phyloP scores from a whole-genome alignment of 164 flowering plant genomes.

The Sextonia rubra region DNA sequence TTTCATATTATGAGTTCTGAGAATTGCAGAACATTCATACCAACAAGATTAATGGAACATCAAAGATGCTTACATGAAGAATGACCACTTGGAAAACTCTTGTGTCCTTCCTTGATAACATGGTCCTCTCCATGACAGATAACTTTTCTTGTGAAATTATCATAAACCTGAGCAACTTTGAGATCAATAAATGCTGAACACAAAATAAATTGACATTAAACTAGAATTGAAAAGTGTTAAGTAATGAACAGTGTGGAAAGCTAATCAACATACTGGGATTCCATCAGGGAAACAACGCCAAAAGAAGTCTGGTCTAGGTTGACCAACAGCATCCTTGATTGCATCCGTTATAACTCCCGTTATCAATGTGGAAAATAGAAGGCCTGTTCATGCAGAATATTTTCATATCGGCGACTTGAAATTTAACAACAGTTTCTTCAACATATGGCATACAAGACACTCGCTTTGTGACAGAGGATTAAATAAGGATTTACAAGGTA shows the following conservation, averaged over 20 bases:
- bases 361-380: constrained; percentile 48
- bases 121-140: constrained; percentile 53
- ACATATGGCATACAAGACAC: not conserved
- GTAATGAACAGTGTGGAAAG: not conserved
- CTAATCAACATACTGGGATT: constrained; percentile 40
- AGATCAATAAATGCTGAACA: not conserved
- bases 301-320: constrained; percentile 80
- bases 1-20: not conserved
- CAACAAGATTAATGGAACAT: not conserved
- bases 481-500: too few relatives aligned
- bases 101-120: constrained; percentile 84
- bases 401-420: not conserved
- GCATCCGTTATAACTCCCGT: constrained; percentile 60
- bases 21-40: not conserved
- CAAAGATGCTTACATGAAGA: constrained; percentile 65
- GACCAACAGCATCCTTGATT: constrained; percentile 69
- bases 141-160: constrained; percentile 43
- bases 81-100: constrained; percentile 95
- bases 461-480: too few relatives aligned
- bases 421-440: not conserved
- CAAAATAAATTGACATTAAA: not conserved
- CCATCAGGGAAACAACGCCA: constrained; percentile 94
- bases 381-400: constrained; percentile 38
- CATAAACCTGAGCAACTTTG: constrained; percentile 37
- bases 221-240: not conserved